Evolutionary conservation across 495 filamentous ascomycete species (phyloP).

Genomic region (Hypoxylon rickii): DNA sequence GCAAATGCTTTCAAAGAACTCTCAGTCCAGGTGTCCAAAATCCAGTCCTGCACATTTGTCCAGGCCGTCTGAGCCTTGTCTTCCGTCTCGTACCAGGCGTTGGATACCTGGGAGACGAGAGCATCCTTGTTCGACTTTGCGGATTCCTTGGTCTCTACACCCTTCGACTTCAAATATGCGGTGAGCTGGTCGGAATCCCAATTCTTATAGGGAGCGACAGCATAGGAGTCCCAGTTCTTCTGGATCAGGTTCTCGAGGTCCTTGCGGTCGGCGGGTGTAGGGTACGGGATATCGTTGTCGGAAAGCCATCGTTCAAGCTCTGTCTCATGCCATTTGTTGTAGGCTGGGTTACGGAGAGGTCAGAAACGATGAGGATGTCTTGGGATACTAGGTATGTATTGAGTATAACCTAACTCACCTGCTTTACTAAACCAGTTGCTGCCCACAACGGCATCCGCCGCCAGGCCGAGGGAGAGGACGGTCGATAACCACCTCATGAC

Average conservation of each 20-base stretch:
- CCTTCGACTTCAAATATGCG: conserved; percentile 68
- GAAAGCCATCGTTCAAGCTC: conserved; percentile 97
- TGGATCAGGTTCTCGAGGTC: conserved; percentile 84
- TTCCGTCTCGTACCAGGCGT: conserved; percentile 73
- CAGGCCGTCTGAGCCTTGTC: conserved; percentile 73
- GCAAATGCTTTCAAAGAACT: conserved; percentile 86
- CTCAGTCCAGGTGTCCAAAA: conserved; percentile 82
- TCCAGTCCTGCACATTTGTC: conserved; percentile 80
- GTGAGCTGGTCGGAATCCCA: conserved; percentile 72
- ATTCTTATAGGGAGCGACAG: conserved; percentile 67
- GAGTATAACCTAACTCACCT: too few species aligned
- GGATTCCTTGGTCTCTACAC: conserved; percentile 66
- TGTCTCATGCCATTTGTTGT: conserved; percentile 99
- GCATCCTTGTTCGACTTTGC: conserved; percentile 66
- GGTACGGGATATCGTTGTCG: conserved; percentile 88
- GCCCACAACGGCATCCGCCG: conserved; percentile 68
- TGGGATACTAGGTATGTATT: too few species aligned
- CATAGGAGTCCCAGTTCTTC: conserved; percentile 79
- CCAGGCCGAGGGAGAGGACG: conserved; percentile 71
- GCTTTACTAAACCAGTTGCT: conserved; percentile 83
- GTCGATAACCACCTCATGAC: conserved; percentile 77
- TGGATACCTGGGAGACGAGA: conserved; percentile 69
- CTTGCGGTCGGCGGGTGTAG: conserved; percentile 81
- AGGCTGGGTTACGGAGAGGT: conserved; percentile 60
- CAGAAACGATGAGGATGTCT: conserved; percentile 11